Percentiles rank a stretch among this genome's conserved stretches.
phyloP scores from a whole-genome alignment of 2,329 filamentous ascomycete genomes.

The Diplodia scrobiculata region DNA sequence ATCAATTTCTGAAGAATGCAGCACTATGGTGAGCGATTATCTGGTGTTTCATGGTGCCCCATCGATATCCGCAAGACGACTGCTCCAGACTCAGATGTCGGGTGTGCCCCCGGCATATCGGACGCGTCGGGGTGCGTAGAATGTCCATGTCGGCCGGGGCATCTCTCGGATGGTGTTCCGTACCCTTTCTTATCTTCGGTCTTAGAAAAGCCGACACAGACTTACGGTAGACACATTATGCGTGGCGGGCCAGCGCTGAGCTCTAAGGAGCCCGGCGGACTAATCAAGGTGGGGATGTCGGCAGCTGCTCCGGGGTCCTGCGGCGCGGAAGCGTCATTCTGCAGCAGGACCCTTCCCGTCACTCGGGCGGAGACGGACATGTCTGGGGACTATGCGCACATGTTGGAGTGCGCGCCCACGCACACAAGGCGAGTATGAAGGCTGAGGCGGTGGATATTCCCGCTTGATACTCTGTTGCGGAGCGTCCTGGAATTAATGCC shows the following conservation, averaged over 20 bases:
- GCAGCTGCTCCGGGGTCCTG: not conserved
- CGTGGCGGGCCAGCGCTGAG: not conserved
- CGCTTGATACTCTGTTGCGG: not conserved
- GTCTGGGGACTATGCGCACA: slow-evolving; percentile 10
- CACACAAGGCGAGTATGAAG: not conserved
- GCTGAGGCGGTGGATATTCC: not conserved
- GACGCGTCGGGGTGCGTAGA: not conserved
- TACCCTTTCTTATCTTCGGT: not conserved
- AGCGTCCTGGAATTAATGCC: not conserved
- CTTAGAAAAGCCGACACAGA: slow-evolving; percentile 3
- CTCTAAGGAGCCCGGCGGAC: not conserved
- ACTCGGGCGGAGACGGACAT: slow-evolving; percentile 11
- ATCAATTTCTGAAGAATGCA: slow-evolving; percentile 12
- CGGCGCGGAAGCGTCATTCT: not conserved
- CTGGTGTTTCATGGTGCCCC: slow-evolving; percentile 22
- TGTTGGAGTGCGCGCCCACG: not conserved
- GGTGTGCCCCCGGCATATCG: not conserved
- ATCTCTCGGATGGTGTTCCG: not conserved
- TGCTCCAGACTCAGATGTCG: slow-evolving; percentile 7
- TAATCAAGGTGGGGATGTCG: not conserved
- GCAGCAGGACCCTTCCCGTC: not conserved
- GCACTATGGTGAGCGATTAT: slow-evolving; percentile 16
- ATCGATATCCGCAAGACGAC: not conserved
- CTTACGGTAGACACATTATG: not conserved
- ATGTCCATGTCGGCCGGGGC: not conserved